Conservation (phyloP, 257 asterid genomes). For the Solanum virginianum region DNA sequence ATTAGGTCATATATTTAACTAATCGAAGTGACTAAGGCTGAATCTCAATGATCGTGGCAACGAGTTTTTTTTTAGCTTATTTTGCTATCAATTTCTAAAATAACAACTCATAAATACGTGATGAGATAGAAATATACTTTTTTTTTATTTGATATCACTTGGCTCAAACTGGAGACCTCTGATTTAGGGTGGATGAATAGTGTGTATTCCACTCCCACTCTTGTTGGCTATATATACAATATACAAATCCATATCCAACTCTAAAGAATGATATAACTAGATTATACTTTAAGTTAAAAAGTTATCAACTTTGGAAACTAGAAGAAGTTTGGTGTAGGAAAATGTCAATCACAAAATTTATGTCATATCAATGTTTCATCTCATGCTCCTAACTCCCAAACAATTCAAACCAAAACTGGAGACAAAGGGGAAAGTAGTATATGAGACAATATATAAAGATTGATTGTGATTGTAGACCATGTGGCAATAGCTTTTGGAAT, state of each 20-base stretch:
- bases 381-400: background rate
- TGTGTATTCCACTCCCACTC: background rate
- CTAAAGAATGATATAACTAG: background rate
- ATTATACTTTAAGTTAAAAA: background rate
- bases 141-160: background rate
- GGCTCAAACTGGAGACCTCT: background rate
- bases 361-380: background rate
- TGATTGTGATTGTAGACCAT: conserved; percentile 16
- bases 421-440: background rate
- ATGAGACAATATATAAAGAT: conserved; percentile 3
- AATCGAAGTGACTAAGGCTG: background rate
- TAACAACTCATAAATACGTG: background rate
- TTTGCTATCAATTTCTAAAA: background rate
- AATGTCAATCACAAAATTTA: background rate
- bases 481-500: background rate
- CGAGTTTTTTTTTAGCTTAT: background rate
- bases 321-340: background rate
- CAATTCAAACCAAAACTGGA: background rate
- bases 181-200: background rate
- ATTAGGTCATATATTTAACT: background rate
- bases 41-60: background rate
- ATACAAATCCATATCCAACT: background rate
- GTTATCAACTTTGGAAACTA: background rate
- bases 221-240: background rate
- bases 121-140: background rate